These are phyloP conservation scores for Calonectria pteridis DNA, from an alignment of 2,329 filamentous ascomycete genomes.

Conservation along the genomic window DNA sequence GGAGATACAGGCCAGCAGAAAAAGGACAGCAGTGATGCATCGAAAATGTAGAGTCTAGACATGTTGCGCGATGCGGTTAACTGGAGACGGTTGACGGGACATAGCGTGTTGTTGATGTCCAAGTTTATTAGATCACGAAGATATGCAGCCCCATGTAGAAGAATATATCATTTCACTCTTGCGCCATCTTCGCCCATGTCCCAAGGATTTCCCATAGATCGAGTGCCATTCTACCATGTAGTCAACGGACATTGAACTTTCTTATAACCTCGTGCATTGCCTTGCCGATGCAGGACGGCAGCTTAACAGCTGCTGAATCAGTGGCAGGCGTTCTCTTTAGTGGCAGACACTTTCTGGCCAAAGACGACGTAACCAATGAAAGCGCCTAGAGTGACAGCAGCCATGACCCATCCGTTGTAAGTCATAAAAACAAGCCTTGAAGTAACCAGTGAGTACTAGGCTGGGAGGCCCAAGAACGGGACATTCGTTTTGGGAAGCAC, in stretches of 20 bases:
- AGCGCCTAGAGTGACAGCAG: slow-evolving; percentile 88
- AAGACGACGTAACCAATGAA: slow-evolving; percentile 91
- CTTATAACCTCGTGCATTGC: neutral
- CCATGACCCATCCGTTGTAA: slow-evolving; percentile 99
- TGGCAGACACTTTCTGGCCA: slow-evolving; percentile 75
- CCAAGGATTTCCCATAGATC: no score
- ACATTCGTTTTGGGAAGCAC: slow-evolving; percentile 48
- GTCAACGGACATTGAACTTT: neutral
- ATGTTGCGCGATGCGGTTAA: neutral
- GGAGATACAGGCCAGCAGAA: slow-evolving; percentile 50
- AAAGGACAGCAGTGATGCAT: slow-evolving; percentile 45
- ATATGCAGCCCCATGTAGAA: slow-evolving; percentile 4
- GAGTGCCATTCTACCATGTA: neutral
- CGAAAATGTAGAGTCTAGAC: slow-evolving; percentile 48
- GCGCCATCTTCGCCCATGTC: neutral
- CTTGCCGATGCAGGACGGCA: neutral
- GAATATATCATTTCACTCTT: slow-evolving; percentile 9
- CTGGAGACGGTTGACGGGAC: neutral
- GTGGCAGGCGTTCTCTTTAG: slow-evolving; percentile 93
- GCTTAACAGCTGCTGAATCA: slow-evolving; percentile 55
- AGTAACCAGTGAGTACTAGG: neutral
- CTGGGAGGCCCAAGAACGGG: neutral
- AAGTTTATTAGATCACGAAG: slow-evolving; percentile 6
- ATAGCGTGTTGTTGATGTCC: neutral
- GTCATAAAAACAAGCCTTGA: slow-evolving; percentile 98